Evolutionary conservation across 2,329 filamentous ascomycete genomes (phyloP).

Genomic region (Niveomyces coronatus): DNA sequence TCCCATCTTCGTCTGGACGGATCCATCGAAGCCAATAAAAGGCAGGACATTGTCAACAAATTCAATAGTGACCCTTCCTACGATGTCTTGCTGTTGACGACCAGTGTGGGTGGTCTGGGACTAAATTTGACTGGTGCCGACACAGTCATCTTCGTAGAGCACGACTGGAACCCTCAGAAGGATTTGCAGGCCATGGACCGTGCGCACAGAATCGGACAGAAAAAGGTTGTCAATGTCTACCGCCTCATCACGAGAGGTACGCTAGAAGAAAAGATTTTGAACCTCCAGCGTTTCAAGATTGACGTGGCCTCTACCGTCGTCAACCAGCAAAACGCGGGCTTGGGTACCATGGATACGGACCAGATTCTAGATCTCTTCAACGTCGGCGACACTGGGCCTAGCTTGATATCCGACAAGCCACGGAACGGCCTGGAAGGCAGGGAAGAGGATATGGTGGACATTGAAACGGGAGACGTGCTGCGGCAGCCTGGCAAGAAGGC

Average conservation of each 20-base stretch:
- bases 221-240: conserved; percentile 99
- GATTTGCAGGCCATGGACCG: conserved; percentile 99
- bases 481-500: conserved; percentile 95
- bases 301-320: conserved; percentile 97
- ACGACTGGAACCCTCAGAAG: conserved; percentile 99
- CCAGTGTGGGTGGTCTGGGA: conserved; percentile 86
- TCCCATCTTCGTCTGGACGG: conserved; percentile 93
- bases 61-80: conserved; percentile 98
- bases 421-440: conserved; percentile 49
- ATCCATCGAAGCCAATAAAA: conserved; percentile 80
- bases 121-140: conserved; percentile 94
- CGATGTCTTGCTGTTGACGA: conserved; percentile 86
- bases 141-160: conserved; percentile 98
- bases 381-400: conserved; percentile 67
- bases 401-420: conserved; percentile 50
- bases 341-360: conserved; percentile 95
- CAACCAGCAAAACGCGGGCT: conserved; percentile 94
- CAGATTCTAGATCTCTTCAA: conserved; percentile 97
- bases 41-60: conserved; percentile 96
- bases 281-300: conserved; percentile 97
- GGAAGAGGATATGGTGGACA: conserved; percentile 83
- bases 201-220: conserved; percentile 94
- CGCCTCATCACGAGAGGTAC: conserved; percentile 92
- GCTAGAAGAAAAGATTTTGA: conserved; percentile 95
- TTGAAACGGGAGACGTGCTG: conserved; percentile 81